Base-by-base conservation (phyloP, 75 land plant species). In the Gnetum montanum region DNA sequence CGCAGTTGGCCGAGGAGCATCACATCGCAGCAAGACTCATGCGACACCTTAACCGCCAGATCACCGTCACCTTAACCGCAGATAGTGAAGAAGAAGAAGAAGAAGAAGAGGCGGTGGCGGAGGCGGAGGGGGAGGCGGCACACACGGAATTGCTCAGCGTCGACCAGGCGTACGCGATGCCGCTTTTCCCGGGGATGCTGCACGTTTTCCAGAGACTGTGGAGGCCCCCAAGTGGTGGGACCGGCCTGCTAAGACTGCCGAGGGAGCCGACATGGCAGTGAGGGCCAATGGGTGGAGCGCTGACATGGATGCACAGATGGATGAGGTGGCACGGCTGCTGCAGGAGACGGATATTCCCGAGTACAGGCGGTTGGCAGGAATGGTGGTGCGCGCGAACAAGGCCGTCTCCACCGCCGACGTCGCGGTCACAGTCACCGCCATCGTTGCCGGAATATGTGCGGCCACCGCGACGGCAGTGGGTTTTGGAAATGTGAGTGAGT, bases 1-100 rank as follows among this genome's bases (percentile, higher is more conserved):
- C 88, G 80, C 58, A 72, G 80, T 0, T n/a, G n/a, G 85, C 74
- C 6, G 89, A 85, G 55, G 89, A 85, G 61, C 89, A 85, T 55
- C 48, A 82, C 27, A 69, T 62, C 23, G 81, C 85, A 0, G 66
- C 65, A 0, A 64, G 79, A 8, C 58, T 70, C 44, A 81, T 70
- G 59, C 63, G 58, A 40, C 50, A 63, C 63, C 75, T 81, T 15
- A 52, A 35, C 18, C 2, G 51, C 64, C 44, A 65, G 81, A 54
- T 48, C 69, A n/a, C n/a, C n/a, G n/a, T n/a, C n/a, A n/a, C n/a
- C n/a, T n/a, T n/a, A n/a, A n/a, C n/a, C n/a, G n/a, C 15, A 54
- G 53, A 1, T 51, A 36, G n/a, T n/a, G n/a, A n/a, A n/a, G n/a
- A n/a, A n/a, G n/a, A n/a, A n/a, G n/a, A n/a, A n/a, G n/a, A n/a